Conservation (phyloP, 2,329 filamentous ascomycete species). For the Plenodomus biglobosus region DNA sequence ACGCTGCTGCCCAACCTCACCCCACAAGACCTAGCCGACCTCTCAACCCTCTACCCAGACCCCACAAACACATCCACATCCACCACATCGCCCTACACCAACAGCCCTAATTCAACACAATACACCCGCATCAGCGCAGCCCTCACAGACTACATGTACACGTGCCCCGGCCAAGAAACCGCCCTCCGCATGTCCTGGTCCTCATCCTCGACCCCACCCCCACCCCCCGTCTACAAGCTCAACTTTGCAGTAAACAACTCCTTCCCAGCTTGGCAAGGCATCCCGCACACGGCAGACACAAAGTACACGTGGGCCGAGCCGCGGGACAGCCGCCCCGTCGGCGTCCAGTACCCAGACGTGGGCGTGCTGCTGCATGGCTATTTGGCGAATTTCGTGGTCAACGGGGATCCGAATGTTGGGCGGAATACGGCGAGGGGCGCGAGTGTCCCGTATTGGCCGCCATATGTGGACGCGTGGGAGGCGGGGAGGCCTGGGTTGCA, state of each 20-base stretch:
- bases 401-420: conserved; percentile 44
- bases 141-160: conserved; percentile 49
- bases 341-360: conserved; percentile 43
- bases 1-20: conserved; percentile 26
- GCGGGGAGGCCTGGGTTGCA: conserved; percentile 20
- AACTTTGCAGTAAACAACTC: conserved; percentile 26
- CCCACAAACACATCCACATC: conserved; percentile 9
- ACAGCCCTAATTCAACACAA: conserved; percentile 49
- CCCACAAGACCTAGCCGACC: conserved; percentile 15
- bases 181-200: conserved; percentile 43
- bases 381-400: conserved; percentile 47
- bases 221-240: conserved; percentile 32
- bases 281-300: conserved; percentile 28
- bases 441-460: conserved; percentile 42
- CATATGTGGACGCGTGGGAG: conserved; percentile 30
- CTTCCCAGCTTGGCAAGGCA: conserved; percentile 21
- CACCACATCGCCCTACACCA: conserved; percentile 34
- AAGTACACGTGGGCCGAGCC: conserved; percentile 55
- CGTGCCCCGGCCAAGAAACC: conserved; percentile 51
- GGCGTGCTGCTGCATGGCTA: conserved; percentile 44
- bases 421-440: conserved; percentile 11
- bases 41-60: conserved; percentile 31
- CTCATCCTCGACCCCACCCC: conserved; percentile 37
- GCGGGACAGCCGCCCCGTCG: conserved; percentile 44
- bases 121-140: conserved; percentile 50